Evolutionary conservation across 78 protist genomes (phyloP).

Genomic region (Dictyostelium capitatum): DNA sequence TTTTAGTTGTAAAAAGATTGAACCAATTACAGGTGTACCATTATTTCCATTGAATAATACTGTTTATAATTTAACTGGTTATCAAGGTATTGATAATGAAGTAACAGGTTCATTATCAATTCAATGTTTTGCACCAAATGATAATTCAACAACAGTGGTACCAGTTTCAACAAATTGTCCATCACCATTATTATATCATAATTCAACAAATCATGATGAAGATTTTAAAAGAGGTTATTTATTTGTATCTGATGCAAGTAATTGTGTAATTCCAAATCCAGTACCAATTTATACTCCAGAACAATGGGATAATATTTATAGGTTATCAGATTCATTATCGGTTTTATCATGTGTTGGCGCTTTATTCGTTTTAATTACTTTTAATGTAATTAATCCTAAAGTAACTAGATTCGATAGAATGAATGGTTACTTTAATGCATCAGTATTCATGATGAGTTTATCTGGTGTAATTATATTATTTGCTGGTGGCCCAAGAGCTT

Average conservation of each 20-base stretch:
- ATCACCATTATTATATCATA: neutral
- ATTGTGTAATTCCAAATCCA: conserved; percentile 39
- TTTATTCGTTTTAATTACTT: conserved; percentile 27
- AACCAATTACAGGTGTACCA: neutral
- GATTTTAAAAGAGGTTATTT: conserved; percentile 3
- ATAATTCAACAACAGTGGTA: neutral
- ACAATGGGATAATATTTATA: conserved; percentile 29
- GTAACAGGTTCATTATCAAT: neutral
- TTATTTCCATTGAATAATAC: neutral
- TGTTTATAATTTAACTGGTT: neutral
- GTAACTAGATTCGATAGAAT: conserved; percentile 28
- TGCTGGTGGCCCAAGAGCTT: conserved; percentile 8
- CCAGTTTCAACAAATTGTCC: neutral
- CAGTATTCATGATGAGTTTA: neutral
- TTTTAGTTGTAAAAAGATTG: neutral
- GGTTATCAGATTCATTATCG: neutral
- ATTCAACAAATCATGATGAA: conserved; percentile 9
- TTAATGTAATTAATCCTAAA: conserved; percentile 19
- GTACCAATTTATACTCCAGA: conserved; percentile 25
- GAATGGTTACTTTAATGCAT: neutral
- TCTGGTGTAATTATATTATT: conserved; percentile 33
- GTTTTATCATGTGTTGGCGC: conserved; percentile 10
- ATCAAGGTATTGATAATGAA: neutral
- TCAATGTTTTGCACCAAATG: neutral
- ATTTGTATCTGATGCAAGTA: neutral